Evolutionary conservation across 768 basidiomycete genomes (phyloP).

Genomic region (Collybiopsis confluens): DNA sequence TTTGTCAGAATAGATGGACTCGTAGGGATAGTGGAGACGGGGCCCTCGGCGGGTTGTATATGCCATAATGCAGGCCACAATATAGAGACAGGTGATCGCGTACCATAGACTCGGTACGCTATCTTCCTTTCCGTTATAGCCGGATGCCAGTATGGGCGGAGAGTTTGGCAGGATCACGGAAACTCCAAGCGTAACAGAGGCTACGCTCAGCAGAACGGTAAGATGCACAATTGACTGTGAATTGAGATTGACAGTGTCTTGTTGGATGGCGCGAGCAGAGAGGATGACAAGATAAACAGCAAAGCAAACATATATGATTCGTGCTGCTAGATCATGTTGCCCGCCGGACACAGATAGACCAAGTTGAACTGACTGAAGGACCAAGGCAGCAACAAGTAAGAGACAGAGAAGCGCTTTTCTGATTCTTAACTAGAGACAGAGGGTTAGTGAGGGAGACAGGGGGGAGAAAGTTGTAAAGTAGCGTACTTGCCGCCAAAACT

Average conservation of each 20-base stretch:
- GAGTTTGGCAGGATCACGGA: slow-evolving; percentile 56
- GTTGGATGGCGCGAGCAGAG: slow-evolving; percentile 46
- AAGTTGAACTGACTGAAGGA: slow-evolving; percentile 48
- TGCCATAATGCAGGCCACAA: slow-evolving; percentile 31
- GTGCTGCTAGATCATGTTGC: slow-evolving; percentile 31
- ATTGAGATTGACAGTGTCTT: slow-evolving; percentile 35
- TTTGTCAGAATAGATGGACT: slow-evolving; percentile 72
- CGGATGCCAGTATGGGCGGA: slow-evolving; percentile 26
- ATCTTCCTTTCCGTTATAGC: slow-evolving; percentile 17
- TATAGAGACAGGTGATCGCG: slow-evolving; percentile 45
- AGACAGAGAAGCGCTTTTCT: slow-evolving; percentile 51
- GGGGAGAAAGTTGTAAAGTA: too few species aligned
- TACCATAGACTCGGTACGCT: slow-evolving; percentile 43
- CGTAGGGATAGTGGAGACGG: slow-evolving; percentile 66
- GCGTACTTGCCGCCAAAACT: slow-evolving; percentile 58
- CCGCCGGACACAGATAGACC: slow-evolving; percentile 45
- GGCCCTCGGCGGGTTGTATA: slow-evolving; percentile 73
- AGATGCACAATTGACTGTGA: slow-evolving; percentile 59
- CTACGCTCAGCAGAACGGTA: slow-evolving; percentile 46
- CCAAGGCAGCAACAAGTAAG: slow-evolving; percentile 41
- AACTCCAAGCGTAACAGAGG: slow-evolving; percentile 37
- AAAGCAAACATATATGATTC: slow-evolving; percentile 45
- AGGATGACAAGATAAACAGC: slow-evolving; percentile 58
- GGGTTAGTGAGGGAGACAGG: background rate
- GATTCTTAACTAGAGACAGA: slow-evolving; percentile 44